Base-by-base conservation (phyloP, 352 stramenopile genomes). In the Phytophthora hibernalis region DNA sequence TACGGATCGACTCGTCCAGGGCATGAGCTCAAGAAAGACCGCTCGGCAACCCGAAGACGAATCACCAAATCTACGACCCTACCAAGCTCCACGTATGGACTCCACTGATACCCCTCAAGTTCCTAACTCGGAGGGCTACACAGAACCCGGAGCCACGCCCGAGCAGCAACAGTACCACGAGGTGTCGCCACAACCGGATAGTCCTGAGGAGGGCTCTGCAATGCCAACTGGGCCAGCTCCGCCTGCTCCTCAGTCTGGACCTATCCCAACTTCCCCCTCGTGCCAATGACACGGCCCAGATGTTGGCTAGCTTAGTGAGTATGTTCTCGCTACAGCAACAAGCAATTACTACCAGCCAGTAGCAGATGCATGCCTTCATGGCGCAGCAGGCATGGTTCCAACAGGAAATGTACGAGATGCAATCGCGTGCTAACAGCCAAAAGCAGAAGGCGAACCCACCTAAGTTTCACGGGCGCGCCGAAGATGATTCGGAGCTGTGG, bases 401-500 rank as follows among this genome's bases (percentile, higher is more conserved):
- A n/a, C n/a, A n/a, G n/a, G n/a, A n/a, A n/a, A n/a, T n/a, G n/a
- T n/a, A 52, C 45, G 50, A 61, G 24, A 31, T 57, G 42, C 49
- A 67, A 26, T 18, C 26, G 15, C 38, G 53, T 16, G 26, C 15
- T 5, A 55, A 40, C 5, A 10, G 21, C 28, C 50, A 55, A 28
- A 67, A 61, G 21, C 54, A 67, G 30, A 61, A 55, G 28, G 30
- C 21, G 0, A 50, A 54, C 31, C 50, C 42, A 0, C 49, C 40
- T 4, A 56, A 61, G 18, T 55, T 67, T 21, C n/a, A 61, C 3
- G 42, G 40, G 15, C 22, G 33, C 1, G 22, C 50, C 1, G 53
- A 59, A 3, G 50, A 67, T 0, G 51, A 67, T 43, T 15, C 55
- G 1, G 59, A 67, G 49, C 15, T 67, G 2, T 68, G 60, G 28